phyloP scores from a whole-genome alignment of 139 green algal genomes.

The Chlorella vulgaris region DNA sequence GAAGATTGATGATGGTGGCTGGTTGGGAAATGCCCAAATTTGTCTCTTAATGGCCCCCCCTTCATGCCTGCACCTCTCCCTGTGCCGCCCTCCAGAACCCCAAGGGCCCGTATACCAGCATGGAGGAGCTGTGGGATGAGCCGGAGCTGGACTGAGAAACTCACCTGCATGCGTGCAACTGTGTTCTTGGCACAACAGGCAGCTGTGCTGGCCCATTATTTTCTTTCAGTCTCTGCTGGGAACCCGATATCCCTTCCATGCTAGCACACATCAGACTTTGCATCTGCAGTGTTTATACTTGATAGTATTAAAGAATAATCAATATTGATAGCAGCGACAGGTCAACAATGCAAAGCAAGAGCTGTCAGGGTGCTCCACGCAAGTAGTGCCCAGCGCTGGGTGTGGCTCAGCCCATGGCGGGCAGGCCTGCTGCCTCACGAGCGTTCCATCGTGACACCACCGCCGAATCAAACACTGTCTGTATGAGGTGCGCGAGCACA shows the following conservation, averaged over 20 bases:
- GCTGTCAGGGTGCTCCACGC: too few relatives aligned
- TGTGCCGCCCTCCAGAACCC: slow-evolving; percentile 33
- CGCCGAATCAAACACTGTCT: slow-evolving; percentile 62
- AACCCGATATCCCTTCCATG: too few relatives aligned
- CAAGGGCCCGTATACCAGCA: slow-evolving; percentile 74
- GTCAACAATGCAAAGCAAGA: not conserved
- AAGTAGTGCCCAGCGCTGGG: not conserved
- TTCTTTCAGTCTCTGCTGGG: not conserved
- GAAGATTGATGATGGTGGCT: too few relatives aligned
- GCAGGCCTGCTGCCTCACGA: slow-evolving; percentile 15
- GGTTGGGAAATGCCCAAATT: too few relatives aligned
- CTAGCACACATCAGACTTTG: too few relatives aligned
- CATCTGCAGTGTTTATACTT: too few relatives aligned
- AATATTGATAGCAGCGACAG: not conserved
- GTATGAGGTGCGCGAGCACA: slow-evolving; percentile 59
- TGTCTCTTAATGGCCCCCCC: too few relatives aligned
- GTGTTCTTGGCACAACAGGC: too few relatives aligned
- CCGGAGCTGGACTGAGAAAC: slow-evolving; percentile 19
- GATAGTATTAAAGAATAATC: too few relatives aligned
- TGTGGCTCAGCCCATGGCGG: not conserved
- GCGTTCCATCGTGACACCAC: slow-evolving; percentile 55
- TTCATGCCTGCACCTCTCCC: not conserved
- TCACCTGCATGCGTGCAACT: not conserved
- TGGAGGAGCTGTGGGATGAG: slow-evolving; percentile 88
- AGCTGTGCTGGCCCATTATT: not conserved